A percentile compares a stretch with the other conserved stretches of the same genome.
These are phyloP conservation scores for Suhomyces xylopsoci DNA, from an alignment of 805 yeast species.

Conservation along the genomic window DNA sequence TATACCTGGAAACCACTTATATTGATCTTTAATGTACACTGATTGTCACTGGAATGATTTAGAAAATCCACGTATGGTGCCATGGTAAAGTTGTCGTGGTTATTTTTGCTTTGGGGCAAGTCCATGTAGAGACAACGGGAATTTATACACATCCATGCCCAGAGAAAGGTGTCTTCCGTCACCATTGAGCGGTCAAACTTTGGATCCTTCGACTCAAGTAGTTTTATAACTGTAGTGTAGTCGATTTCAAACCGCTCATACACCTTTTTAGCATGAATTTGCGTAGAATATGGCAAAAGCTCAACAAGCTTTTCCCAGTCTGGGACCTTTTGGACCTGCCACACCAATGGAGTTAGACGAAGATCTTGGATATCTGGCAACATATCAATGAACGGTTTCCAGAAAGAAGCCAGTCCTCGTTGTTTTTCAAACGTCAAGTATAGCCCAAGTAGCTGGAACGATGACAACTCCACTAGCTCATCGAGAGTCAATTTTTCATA, in stretches of 20 bases:
- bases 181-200: constrained; percentile 13
- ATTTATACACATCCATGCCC: constrained; percentile 87
- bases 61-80: constrained; percentile 90
- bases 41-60: constrained; percentile 62
- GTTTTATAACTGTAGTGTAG: constrained; percentile 29
- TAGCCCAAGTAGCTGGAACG: constrained; percentile 58
- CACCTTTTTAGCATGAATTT: constrained; percentile 41
- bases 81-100: constrained; percentile 73
- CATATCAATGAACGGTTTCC: constrained; percentile 66
- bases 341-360: constrained; percentile 55
- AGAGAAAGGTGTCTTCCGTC: constrained; percentile 35
- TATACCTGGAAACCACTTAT: constrained; percentile 52
- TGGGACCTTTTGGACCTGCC: constrained; percentile 43
- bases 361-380: constrained; percentile 61
- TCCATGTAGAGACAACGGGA: constrained; percentile 86
- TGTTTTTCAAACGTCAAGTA: constrained; percentile 46
- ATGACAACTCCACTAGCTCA: constrained; percentile 43
- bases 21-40: constrained; percentile 50
- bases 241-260: constrained; percentile 44
- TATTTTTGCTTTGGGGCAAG: constrained; percentile 50
- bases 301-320: constrained; percentile 26
- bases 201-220: constrained; percentile 15
- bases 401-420: constrained; percentile 45
- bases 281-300: constrained; percentile 45
- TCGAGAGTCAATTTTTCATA: constrained; percentile 30